A percentile compares a stretch with the other conserved stretches of the same genome.
Evolutionary conservation across 768 basidiomycete species (phyloP).

Genomic region (Auricularia sp.): DNA sequence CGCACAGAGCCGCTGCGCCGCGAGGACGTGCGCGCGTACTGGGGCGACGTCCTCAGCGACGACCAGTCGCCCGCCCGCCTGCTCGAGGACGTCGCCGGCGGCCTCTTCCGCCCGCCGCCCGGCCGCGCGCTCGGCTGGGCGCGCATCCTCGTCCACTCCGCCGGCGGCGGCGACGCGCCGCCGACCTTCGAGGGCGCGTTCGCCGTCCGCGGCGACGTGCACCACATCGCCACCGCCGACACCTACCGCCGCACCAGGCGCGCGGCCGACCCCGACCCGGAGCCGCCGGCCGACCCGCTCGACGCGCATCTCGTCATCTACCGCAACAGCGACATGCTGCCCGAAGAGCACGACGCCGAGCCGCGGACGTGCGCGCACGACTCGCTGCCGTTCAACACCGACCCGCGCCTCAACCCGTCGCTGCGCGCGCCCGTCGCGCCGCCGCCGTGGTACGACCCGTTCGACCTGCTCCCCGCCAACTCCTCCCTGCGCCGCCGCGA

Average conservation of each 20-base stretch:
- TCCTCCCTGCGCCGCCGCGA: neutral
- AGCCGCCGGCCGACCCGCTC: conserved; percentile 29
- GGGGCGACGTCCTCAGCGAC: conserved; percentile 64
- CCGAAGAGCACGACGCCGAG: conserved; percentile 33
- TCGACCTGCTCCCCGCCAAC: conserved; percentile 12
- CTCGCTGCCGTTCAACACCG: conserved; percentile 52
- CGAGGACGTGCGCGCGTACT: conserved; percentile 56
- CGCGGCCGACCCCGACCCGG: conserved; percentile 42
- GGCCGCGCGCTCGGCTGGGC: conserved; percentile 58
- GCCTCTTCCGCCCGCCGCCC: conserved; percentile 29
- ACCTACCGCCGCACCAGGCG: conserved; percentile 59
- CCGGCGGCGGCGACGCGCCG: conserved; percentile 38
- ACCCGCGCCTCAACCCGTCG: conserved; percentile 44
- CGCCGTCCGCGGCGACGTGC: conserved; percentile 51
- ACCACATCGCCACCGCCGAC: conserved; percentile 63
- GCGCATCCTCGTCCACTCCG: conserved; percentile 61
- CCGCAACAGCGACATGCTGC: conserved; percentile 58
- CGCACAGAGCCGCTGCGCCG: conserved; percentile 54
- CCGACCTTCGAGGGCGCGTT: conserved; percentile 73
- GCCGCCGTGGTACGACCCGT: conserved; percentile 32
- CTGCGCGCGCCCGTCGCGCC: conserved; percentile 25
- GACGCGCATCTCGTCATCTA: conserved; percentile 59
- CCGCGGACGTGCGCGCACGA: conserved; percentile 62
- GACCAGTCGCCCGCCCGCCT: conserved; percentile 42
- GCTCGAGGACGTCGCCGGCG: conserved; percentile 54